A percentile compares a stretch with the other conserved stretches of the same genome.
Conservation (phyloP, 306 rosid species). For the Astragalus glycyphyllos region DNA sequence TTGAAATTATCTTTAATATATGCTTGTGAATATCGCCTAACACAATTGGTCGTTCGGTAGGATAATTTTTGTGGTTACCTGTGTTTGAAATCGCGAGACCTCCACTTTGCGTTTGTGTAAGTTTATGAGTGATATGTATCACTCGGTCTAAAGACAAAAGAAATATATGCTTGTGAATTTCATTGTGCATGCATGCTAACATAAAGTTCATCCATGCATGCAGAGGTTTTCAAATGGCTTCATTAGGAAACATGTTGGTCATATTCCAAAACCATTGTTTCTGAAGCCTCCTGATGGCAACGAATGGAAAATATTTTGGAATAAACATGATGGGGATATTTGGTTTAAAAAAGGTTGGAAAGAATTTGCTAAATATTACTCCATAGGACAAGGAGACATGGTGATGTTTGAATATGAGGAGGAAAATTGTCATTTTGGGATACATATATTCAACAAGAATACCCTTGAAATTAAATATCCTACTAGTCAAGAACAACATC, state of each 20-base stretch:
- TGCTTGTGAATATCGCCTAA: too few relatives aligned
- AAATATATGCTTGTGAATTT: slow-evolving; percentile 7
- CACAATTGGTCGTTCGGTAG: too few relatives aligned
- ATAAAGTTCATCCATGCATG: not conserved
- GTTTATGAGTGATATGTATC: too few relatives aligned
- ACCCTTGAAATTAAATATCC: slow-evolving; percentile 39
- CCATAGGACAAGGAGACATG: not conserved
- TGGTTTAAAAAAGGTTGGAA: slow-evolving; percentile 1
- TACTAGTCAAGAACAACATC: not conserved
- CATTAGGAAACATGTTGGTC: not conserved
- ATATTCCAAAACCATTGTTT: not conserved
- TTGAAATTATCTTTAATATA: not conserved
- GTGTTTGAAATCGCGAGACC: too few relatives aligned
- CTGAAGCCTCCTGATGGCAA: slow-evolving; percentile 1
- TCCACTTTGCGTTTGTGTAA: too few relatives aligned
- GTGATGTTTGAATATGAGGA: slow-evolving; percentile 20
- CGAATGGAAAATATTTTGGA: not conserved
- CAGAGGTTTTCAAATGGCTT: slow-evolving; percentile 7
- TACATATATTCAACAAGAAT: slow-evolving; percentile 26
- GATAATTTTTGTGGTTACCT: too few relatives aligned
- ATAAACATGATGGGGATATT: not conserved
- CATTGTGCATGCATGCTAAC: not conserved
- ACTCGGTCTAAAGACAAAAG: too few relatives aligned
- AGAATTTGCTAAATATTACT: slow-evolving; percentile 3
- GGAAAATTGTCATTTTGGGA: not conserved